phyloP scores from a whole-genome alignment of 305 asterid species.

The Fraxinus velutina region DNA sequence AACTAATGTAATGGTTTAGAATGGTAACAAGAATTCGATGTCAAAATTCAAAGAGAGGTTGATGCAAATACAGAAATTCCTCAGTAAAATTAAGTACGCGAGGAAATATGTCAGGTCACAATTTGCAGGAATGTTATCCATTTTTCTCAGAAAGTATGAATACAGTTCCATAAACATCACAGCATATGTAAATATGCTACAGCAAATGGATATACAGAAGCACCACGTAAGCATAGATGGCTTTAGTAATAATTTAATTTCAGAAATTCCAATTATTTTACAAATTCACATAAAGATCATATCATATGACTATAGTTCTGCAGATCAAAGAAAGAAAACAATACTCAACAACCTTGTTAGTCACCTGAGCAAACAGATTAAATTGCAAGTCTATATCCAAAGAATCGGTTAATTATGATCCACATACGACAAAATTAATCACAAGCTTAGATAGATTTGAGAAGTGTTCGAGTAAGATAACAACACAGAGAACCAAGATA shows the following conservation, averaged over 20 bases:
- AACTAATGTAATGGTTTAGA: neutral
- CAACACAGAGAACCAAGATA: slow-evolving; percentile 20
- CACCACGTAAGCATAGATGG: neutral
- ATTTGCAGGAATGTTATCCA: neutral
- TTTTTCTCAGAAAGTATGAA: neutral
- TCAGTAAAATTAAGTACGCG: neutral
- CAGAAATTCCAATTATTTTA: neutral
- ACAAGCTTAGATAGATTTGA: slow-evolving; percentile 1
- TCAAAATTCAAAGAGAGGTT: neutral
- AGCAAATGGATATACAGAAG: neutral
- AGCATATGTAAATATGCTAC: neutral
- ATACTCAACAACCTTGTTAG: neutral
- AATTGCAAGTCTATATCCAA: neutral
- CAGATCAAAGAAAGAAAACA: neutral
- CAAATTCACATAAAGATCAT: neutral
- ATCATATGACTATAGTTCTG: neutral
- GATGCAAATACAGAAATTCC: neutral
- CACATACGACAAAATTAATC: neutral
- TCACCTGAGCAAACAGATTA: neutral
- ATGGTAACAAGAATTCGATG: neutral
- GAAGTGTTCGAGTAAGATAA: neutral
- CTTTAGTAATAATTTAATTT: neutral
- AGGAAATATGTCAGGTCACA: neutral
- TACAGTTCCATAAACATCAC: neutral
- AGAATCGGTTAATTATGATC: neutral